Percentiles rank a stretch among this genome's conserved stretches.
phyloP scores from a whole-genome alignment of 2,329 filamentous ascomycete species.

The Aspergillus awamori region DNA sequence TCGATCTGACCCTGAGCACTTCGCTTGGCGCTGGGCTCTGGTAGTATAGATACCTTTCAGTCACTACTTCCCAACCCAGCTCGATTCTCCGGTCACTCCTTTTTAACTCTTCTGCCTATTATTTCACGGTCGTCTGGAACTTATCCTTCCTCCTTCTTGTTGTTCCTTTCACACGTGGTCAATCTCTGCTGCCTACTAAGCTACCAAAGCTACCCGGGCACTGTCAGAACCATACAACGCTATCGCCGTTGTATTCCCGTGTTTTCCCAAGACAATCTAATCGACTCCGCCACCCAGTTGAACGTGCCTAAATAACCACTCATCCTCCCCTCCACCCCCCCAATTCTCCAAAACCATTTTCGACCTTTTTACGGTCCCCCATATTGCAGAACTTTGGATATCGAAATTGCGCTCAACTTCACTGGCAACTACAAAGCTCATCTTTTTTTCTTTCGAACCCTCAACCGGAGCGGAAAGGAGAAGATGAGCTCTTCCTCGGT shows the following conservation, averaged over 20 bases:
- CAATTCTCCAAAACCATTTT: not conserved
- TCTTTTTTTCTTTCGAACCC: not conserved
- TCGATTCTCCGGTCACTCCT: constrained; percentile 7
- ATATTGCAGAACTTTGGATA: not conserved
- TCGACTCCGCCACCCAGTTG: constrained; percentile 2
- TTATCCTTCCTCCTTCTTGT: not conserved
- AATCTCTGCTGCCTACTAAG: constrained; percentile 6
- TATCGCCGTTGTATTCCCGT: constrained; percentile 4
- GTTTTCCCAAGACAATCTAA: constrained; percentile 1
- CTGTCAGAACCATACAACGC: not conserved
- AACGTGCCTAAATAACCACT: constrained; percentile 2
- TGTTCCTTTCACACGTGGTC: not conserved
- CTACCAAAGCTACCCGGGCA: not conserved
- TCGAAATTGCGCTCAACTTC: not conserved
- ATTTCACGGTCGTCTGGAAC: constrained; percentile 6
- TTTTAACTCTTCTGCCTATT: constrained; percentile 6
- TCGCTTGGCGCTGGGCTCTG: constrained; percentile 17
- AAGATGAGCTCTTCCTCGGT: constrained; percentile 44
- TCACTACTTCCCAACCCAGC: constrained; percentile 15
- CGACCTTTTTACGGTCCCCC: not conserved
- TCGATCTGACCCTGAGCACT: constrained; percentile 29
- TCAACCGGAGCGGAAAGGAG: not conserved
- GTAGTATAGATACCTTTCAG: constrained; percentile 15
- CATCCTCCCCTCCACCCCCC: not conserved
- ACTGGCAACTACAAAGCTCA: not conserved